phyloP scores from a whole-genome alignment of 805 yeast genomes.

The Wickerhamiella occidentalis region DNA sequence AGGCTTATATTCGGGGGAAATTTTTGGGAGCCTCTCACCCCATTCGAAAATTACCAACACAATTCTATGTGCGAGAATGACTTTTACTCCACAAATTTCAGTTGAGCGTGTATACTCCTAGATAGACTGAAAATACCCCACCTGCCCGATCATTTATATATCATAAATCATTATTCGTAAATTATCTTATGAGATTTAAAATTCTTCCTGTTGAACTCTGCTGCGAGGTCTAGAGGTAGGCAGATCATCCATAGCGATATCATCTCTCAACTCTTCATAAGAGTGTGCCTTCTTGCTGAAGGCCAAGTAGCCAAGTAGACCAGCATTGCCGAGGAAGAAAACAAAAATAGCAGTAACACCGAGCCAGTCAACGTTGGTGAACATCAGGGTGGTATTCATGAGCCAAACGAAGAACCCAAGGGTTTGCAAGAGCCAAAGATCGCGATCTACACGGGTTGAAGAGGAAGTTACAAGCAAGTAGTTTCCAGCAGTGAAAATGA shows the following conservation, averaged over 20 bases:
- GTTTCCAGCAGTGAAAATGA: background rate
- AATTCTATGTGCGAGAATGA: too few relatives aligned
- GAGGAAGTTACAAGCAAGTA: background rate
- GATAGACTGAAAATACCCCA: too few relatives aligned
- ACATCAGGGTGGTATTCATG: constrained; percentile 8
- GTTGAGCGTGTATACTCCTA: too few relatives aligned
- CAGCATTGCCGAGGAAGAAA: background rate
- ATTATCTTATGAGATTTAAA: background rate
- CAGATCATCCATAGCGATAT: constrained; percentile 4
- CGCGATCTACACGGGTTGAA: background rate
- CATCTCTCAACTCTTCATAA: constrained; percentile 8
- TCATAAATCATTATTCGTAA: background rate
- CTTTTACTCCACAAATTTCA: too few relatives aligned
- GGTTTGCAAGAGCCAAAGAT: constrained; percentile 7
- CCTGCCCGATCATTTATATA: too few relatives aligned
- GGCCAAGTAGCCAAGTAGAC: background rate
- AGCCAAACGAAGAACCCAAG: constrained; percentile 5
- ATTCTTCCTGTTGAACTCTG: constrained; percentile 9
- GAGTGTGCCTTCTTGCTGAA: constrained; percentile 7
- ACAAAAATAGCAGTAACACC: constrained; percentile 3
- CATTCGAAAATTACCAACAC: too few relatives aligned
- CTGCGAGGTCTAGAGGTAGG: constrained; percentile 10
- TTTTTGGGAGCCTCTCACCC: too few relatives aligned
- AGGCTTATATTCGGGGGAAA: too few relatives aligned
- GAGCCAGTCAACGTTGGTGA: constrained; percentile 7